Evolutionary conservation across 1,139 yeast genomes (phyloP).

Genomic region (Wickerhamiella pararugosa): DNA sequence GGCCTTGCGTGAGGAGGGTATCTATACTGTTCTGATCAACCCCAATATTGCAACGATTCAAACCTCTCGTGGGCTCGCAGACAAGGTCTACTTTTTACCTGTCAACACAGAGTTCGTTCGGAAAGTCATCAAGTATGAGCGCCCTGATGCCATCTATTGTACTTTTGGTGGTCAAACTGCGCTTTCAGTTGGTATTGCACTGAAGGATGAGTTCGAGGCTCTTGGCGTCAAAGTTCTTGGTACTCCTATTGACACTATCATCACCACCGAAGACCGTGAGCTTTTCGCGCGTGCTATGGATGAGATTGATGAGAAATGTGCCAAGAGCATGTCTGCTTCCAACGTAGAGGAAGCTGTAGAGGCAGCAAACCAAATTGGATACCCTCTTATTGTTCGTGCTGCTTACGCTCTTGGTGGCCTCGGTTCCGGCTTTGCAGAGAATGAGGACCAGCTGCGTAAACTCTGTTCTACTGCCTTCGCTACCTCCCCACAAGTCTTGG

Average conservation of each 20-base stretch:
- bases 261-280: slow-evolving; percentile 96
- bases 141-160: slow-evolving; percentile 93
- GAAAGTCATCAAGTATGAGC: slow-evolving; percentile 84
- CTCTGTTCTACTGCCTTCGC: slow-evolving; percentile 89
- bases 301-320: slow-evolving; percentile 88
- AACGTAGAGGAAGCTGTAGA: slow-evolving; percentile 63
- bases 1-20: slow-evolving; percentile 95
- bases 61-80: slow-evolving; percentile 95
- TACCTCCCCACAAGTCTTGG: slow-evolving; percentile 87
- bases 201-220: slow-evolving; percentile 84
- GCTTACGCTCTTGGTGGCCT: slow-evolving; percentile 96
- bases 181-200: slow-evolving; percentile 81
- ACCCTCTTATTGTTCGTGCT: slow-evolving; percentile 94
- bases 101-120: slow-evolving; percentile 94
- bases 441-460: slow-evolving; percentile 66
- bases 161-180: slow-evolving; percentile 99
- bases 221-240: slow-evolving; percentile 93
- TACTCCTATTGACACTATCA: slow-evolving; percentile 89
- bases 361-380: slow-evolving; percentile 80
- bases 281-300: slow-evolving; percentile 89
- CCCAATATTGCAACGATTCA: slow-evolving; percentile 98
- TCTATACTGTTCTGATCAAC: slow-evolving; percentile 84
- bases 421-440: slow-evolving; percentile 96
- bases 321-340: slow-evolving; percentile 76
- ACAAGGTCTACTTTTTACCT: slow-evolving; percentile 92